Base-by-base conservation (phyloP, 306 rosid species). In the Arachis hypogaea region DNA sequence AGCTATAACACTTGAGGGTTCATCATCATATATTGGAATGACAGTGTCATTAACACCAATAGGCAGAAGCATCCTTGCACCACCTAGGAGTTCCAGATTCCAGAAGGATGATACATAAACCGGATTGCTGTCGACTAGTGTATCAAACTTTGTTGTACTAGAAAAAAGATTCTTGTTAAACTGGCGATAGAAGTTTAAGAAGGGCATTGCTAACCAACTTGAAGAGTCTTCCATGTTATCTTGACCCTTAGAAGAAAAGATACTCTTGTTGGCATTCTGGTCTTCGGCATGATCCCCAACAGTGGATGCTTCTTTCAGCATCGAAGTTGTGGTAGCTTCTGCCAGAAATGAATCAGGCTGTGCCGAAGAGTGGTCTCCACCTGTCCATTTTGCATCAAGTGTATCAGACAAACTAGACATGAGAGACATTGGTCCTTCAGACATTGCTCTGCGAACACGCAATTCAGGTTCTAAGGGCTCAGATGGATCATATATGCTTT, bases 301-400 rank as follows among this genome's bases (percentile, higher is more conserved):
- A 74, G 58, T 14, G 42, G 43, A 75, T 63, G 80, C 65, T 51
- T 79, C 88, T 16, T 46, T 69, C 44, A 58, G 69, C 3, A 43
- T 50, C 75, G 74, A 42, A 64, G 77, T 65, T 7, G 59, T 22
- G 59, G 86, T 80, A 70, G 85, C 78, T 83, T 81, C 88, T 80
- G 80, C 83, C 47, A 41, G 28, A 42, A 75, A 81, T 18, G 71
- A n/a, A 58, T 83, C 96, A 73, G 92, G 80, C 68, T 55, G 69
- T 5, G 73, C 56, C 69, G 11, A 56, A 45, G 75, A 51, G 77
- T 38, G 54, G 76, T 74, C 65, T 83, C 81, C 88, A 57, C 96
- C 99, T 0, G 88, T 92, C 99, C 99, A 95, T 44, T 85, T 92
- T 59, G 91, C 91, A 76, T 92, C 98, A 80, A 92, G 93, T 69